Percentiles rank a stretch among this genome's conserved stretches.
Conservation (phyloP, 2,329 filamentous ascomycete genomes). For the Dactylella cylindrospora region DNA sequence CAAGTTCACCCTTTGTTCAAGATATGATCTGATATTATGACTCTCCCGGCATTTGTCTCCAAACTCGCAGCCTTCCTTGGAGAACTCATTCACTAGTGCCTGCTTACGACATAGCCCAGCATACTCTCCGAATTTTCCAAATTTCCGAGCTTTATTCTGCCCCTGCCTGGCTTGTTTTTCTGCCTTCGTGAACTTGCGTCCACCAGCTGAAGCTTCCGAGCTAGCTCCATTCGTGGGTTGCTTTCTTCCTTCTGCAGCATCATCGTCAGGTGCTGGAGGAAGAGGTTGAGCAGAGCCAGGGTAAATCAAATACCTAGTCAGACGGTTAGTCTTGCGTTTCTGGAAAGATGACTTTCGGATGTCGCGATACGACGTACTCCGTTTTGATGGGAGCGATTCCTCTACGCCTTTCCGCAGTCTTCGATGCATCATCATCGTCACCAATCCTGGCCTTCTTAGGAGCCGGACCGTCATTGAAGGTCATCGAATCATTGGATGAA, state of each 20-base stretch:
- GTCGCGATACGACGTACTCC: conserved; percentile 39
- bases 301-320: conserved; percentile 34
- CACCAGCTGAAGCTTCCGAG: conserved; percentile 20
- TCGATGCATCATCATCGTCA: conserved; percentile 22
- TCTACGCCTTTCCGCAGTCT: conserved; percentile 12
- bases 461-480: conserved; percentile 24
- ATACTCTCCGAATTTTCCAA: conserved; percentile 47
- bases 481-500: conserved; percentile 11
- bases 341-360: not conserved
- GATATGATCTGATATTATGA: conserved; percentile 82
- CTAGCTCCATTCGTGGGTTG: conserved; percentile 2
- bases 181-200: conserved; percentile 36
- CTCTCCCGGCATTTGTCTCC: conserved; percentile 78
- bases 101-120: conserved; percentile 29
- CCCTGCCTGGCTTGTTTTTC: conserved; percentile 44
- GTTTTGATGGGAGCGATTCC: conserved; percentile 46
- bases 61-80: conserved; percentile 64
- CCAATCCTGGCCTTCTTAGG: conserved; percentile 33
- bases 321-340: conserved; percentile 9
- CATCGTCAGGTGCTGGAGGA: conserved; percentile 43
- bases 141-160: conserved; percentile 49
- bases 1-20: conserved; percentile 77
- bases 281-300: conserved; percentile 23
- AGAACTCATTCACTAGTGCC: conserved; percentile 38
- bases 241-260: conserved; percentile 45